These are phyloP conservation scores for Quercus tomentella DNA, from an alignment of 331 rosid species.

Conservation along the genomic window DNA sequence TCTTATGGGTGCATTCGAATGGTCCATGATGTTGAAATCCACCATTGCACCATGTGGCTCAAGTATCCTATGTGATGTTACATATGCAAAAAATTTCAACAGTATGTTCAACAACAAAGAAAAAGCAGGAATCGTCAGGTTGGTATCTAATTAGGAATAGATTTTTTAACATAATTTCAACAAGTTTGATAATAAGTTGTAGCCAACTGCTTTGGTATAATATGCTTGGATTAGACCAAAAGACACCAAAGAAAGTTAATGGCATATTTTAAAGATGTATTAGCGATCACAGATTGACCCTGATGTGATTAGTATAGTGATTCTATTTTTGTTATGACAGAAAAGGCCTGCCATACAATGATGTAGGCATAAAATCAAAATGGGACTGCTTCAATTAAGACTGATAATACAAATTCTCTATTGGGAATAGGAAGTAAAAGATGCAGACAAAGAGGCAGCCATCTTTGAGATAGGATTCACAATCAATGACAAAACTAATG, in stretches of 20 bases:
- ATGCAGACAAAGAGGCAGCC: constrained; percentile 7
- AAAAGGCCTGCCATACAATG: neutral
- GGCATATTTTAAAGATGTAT: neutral
- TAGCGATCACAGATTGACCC: neutral
- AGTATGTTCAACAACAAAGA: neutral
- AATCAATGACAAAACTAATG: constrained; percentile 22
- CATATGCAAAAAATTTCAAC: neutral
- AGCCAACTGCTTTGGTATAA: neutral
- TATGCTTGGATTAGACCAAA: neutral
- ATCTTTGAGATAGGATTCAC: constrained; percentile 20
- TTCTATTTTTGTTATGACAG: neutral
- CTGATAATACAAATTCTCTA: neutral
- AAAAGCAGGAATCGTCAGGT: neutral
- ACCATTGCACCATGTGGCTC: constrained; percentile 10
- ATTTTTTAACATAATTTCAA: neutral
- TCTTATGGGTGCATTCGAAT: constrained; percentile 15
- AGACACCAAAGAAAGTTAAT: neutral
- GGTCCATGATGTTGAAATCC: constrained; percentile 31
- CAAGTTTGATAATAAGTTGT: neutral
- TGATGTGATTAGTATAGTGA: neutral
- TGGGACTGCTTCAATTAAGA: neutral
- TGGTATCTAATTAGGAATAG: neutral
- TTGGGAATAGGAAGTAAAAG: neutral
- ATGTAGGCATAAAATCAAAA: neutral
- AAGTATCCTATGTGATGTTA: constrained; percentile 1